These are phyloP conservation scores for Nepenthes gracilis DNA, from an alignment of 148 eudicot genomes.

Conservation along the genomic window DNA sequence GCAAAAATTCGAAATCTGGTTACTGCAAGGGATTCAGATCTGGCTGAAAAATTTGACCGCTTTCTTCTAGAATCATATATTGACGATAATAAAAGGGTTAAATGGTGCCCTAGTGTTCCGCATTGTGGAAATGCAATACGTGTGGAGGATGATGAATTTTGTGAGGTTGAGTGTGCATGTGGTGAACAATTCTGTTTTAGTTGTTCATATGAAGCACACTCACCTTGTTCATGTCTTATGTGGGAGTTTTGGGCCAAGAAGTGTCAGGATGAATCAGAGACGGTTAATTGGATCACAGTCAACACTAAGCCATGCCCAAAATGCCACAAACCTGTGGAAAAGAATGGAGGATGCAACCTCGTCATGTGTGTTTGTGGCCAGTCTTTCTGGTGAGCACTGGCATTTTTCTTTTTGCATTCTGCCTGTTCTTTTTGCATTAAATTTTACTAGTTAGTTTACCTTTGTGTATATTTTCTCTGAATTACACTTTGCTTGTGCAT, in stretches of 20 bases:
- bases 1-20: conserved; percentile 39
- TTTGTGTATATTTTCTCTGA: too few species aligned
- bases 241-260: conserved; percentile 69
- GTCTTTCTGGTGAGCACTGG: conserved; percentile 45
- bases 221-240: conserved; percentile 74
- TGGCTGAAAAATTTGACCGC: conserved; percentile 51
- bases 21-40: conserved; percentile 21
- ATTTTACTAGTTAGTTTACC: background rate
- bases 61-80: conserved; percentile 62
- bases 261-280: conserved; percentile 53
- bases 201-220: conserved; percentile 54
- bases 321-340: conserved; percentile 65
- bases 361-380: conserved; percentile 57
- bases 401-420: background rate
- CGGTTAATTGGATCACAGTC: conserved; percentile 53
- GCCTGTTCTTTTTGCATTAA: background rate
- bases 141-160: conserved; percentile 38
- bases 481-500: too few species aligned
- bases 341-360: conserved; percentile 68
- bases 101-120: conserved; percentile 79
- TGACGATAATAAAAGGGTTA: conserved; percentile 60
- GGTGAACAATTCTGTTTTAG: conserved; percentile 67
- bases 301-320: conserved; percentile 60
- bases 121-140: conserved; percentile 81
- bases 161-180: conserved; percentile 71